Evolutionary conservation across 495 filamentous ascomycete species (phyloP).

Genomic region (Neurospora terricola): DNA sequence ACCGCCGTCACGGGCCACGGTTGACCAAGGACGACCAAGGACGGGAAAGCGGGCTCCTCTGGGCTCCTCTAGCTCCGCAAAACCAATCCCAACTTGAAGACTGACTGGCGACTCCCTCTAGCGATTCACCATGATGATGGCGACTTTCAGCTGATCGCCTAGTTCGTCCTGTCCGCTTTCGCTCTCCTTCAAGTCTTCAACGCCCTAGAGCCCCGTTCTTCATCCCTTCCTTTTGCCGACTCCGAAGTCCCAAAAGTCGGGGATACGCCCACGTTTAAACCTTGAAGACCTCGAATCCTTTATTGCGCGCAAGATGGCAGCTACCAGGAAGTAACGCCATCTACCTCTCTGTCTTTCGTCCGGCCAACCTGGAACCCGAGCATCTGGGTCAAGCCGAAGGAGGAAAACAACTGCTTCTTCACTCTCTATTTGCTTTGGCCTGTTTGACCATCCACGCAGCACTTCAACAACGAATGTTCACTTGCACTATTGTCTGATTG

Average conservation of each 20-base stretch:
- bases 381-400: background rate
- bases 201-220: background rate
- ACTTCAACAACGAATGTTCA: background rate
- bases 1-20: background rate
- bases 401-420: background rate
- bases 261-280: background rate
- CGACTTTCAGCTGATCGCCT: background rate
- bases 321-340: background rate
- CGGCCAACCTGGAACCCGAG: background rate
- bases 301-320: background rate
- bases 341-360: background rate
- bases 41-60: background rate
- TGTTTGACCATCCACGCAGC: background rate
- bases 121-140: background rate
- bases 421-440: background rate
- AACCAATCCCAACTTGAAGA: background rate
- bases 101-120: background rate
- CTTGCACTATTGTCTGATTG: background rate
- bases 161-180: background rate
- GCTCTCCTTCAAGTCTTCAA: background rate
- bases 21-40: background rate
- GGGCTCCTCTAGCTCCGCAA: background rate
- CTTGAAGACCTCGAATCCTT: background rate
- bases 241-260: background rate
- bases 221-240: background rate